A percentile compares a stretch with the other conserved stretches of the same genome.
These are phyloP conservation scores for Nakazawaea pomicola DNA, from an alignment of 805 yeast species.

Conservation along the genomic window DNA sequence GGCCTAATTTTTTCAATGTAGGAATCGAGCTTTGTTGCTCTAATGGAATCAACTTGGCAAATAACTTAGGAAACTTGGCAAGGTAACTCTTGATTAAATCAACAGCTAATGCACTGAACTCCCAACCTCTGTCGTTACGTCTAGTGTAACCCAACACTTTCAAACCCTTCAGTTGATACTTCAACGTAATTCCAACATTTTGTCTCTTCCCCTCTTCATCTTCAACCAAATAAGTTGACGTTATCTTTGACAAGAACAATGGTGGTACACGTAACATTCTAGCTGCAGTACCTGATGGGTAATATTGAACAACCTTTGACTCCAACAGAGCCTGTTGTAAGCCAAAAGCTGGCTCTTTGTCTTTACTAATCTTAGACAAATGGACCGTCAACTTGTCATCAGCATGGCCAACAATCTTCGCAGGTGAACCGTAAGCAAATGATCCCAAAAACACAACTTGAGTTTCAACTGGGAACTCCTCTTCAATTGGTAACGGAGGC, in stretches of 20 bases:
- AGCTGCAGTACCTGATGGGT: conserved; percentile 61
- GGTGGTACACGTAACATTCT: conserved; percentile 53
- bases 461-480: conserved; percentile 74
- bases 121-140: conserved; percentile 68
- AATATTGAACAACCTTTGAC: conserved; percentile 48
- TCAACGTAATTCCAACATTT: conserved; percentile 80
- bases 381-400: conserved; percentile 39
- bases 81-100: conserved; percentile 59
- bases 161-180: conserved; percentile 70
- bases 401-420: conserved; percentile 57
- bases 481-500: conserved; percentile 69
- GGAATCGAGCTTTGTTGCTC: conserved; percentile 29
- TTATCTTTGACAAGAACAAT: conserved; percentile 67
- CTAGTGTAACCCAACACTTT: conserved; percentile 88
- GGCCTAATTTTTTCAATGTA: conserved; percentile 29
- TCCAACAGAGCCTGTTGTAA: conserved; percentile 54
- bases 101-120: conserved; percentile 71
- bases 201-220: conserved; percentile 45
- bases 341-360: conserved; percentile 65
- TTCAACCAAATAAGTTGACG: conserved; percentile 64
- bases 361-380: conserved; percentile 43
- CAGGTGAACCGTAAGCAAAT: conserved; percentile 82
- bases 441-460: conserved; percentile 79
- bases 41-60: conserved; percentile 27
- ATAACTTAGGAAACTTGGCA: conserved; percentile 56